Base-by-base conservation (phyloP, 805 yeast species). In the Metschnikowia arizonensis region DNA sequence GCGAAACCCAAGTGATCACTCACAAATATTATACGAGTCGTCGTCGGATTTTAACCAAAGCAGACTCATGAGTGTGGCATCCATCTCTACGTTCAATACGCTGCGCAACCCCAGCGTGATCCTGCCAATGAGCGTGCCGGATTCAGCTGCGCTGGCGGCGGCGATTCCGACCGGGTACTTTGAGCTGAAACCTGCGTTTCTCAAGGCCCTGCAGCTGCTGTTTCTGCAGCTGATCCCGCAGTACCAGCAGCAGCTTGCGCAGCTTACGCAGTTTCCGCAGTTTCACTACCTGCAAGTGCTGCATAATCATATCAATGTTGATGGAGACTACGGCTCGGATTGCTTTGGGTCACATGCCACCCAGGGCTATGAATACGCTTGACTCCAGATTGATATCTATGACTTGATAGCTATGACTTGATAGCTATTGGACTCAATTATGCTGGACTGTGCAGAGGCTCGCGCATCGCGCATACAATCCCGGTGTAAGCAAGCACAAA, bases 51-150 rank as follows among this genome's bases (percentile, higher is more conserved):
- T 39, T 4, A 29, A 31, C 14, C 33, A 31, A 3, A 31, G 42
- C 34, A n/a, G 42, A 14, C 26, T 39, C 6, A 39, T 30, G 35
- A 30, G 34, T 15, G 42, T 39, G 14, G 21, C 34, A 2, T 39
- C 42, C 7, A 11, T 23, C n/a, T 39, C 42, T 3, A 39, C 42
- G 1, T 23, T 30, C 21, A 23, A 21, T 14, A 21, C 42, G 30
- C 42, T 39, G 42, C 42, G 42, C 21, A 30, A 39, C 29, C 34
- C 42, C 14, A 39, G 42, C 21, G 14, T 39, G 9, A 39, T 30
- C 12, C 42, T 39, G 42, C 34, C 42, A 23, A n/a, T 6, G 11
- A 31, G 29, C 14, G 29, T 23, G 29, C 29, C 34, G 23, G 34
- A 30, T 10, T 33, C 36, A 11, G 36, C 36, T 14, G 34, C 26